These are phyloP conservation scores for Fusarium circinatum DNA, from an alignment of 2,329 filamentous ascomycete genomes.

Conservation along the genomic window DNA sequence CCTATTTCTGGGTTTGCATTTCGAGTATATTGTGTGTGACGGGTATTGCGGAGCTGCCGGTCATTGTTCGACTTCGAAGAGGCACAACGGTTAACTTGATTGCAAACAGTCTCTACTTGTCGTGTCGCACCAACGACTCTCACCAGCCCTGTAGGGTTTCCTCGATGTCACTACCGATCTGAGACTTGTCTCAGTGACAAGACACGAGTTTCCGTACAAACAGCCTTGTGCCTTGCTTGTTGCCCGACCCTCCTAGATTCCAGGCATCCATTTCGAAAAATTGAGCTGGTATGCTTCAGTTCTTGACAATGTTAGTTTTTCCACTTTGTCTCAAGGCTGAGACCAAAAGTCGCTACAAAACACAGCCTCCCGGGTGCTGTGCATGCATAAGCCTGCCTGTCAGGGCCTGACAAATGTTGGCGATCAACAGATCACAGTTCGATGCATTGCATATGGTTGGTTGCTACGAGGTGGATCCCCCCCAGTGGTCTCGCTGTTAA, in stretches of 20 bases:
- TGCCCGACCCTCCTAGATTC: constrained; percentile 1
- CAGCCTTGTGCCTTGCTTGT: constrained; percentile 7
- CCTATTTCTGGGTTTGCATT: constrained; percentile 18
- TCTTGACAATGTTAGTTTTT: constrained; percentile 30
- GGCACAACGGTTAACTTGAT: constrained; percentile 15
- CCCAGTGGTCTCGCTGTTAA: not conserved
- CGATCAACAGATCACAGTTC: constrained; percentile 14
- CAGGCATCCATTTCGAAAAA: constrained; percentile 14
- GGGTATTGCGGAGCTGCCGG: constrained; percentile 23
- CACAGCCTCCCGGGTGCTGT: constrained; percentile 31
- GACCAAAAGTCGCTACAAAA: constrained; percentile 24
- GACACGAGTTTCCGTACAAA: not conserved
- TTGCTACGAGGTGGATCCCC: not conserved
- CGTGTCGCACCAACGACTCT: not conserved
- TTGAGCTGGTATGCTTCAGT: constrained; percentile 8
- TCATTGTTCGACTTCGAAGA: constrained; percentile 21
- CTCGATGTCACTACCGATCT: constrained; percentile 37
- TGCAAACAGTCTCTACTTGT: not conserved
- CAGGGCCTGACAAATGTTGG: constrained; percentile 13
- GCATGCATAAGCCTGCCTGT: constrained; percentile 13
- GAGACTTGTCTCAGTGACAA: constrained; percentile 36
- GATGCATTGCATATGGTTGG: not conserved
- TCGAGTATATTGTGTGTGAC: constrained; percentile 11
- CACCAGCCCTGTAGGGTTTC: constrained; percentile 42
- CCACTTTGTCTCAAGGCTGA: constrained; percentile 44